Conservation (phyloP, 805 yeast genomes). For the Sugiyamaella boreocaroliniensis region DNA sequence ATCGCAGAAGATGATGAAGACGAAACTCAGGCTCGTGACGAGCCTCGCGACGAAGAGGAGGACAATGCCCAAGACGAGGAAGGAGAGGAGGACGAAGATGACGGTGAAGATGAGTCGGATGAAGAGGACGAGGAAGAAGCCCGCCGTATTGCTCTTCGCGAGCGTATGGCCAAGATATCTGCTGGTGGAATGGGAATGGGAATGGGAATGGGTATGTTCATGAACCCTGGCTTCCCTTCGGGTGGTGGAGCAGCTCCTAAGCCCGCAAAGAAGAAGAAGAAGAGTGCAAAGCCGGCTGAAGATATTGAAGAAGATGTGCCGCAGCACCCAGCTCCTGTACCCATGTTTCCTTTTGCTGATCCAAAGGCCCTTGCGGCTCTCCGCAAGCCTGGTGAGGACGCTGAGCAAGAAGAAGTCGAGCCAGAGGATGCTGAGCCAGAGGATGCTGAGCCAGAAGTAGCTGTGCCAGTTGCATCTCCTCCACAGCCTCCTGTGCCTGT, state of each 20-base stretch:
- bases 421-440: constrained; percentile 4
- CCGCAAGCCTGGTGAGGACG: constrained; percentile 15
- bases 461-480: constrained; percentile 6
- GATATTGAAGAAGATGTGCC: constrained; percentile 16
- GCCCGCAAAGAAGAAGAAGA: constrained; percentile 24
- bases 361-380: constrained; percentile 30
- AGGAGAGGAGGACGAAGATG: constrained; percentile 27
- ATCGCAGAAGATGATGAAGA: background rate
- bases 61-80: constrained; percentile 12
- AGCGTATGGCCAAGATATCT: constrained; percentile 92
- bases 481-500: background rate
- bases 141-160: constrained; percentile 69
- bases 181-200: constrained; percentile 54
- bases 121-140: constrained; percentile 45
- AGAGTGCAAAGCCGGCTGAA: constrained; percentile 22
- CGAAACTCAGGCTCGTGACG: background rate
- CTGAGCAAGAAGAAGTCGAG: constrained; percentile 24
- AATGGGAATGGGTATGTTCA: constrained; percentile 27
- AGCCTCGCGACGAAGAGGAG: background rate
- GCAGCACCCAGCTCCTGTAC: constrained; percentile 37
- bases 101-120: constrained; percentile 28
- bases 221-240: constrained; percentile 26
- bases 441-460: constrained; percentile 9
- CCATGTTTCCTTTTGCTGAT: constrained; percentile 48
- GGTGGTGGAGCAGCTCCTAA: constrained; percentile 25